Evolutionary conservation across 2,329 filamentous ascomycete species (phyloP).

Genomic region (Clonostachys sp.): DNA sequence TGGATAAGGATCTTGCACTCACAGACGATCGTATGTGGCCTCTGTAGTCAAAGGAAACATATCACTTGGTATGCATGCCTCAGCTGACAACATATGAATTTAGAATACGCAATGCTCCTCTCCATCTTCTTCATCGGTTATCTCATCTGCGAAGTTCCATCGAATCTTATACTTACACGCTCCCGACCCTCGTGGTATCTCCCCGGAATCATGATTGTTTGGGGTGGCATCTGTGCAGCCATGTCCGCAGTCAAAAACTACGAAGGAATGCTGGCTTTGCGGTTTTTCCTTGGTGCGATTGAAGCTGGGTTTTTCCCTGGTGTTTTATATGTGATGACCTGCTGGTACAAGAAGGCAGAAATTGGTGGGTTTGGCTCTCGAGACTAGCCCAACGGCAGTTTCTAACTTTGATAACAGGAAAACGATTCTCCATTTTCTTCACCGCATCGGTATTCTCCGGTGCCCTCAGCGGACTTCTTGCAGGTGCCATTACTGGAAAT

Average conservation of each 20-base stretch:
- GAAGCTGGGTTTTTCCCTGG: slow-evolving; percentile 49
- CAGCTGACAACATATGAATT: neutral
- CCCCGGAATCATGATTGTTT: slow-evolving; percentile 43
- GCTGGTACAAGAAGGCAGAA: slow-evolving; percentile 50
- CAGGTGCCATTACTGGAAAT: slow-evolving; percentile 54
- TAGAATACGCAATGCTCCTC: slow-evolving; percentile 42
- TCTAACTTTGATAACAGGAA: slow-evolving; percentile 20
- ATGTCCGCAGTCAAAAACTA: slow-evolving; percentile 45
- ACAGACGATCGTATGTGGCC: slow-evolving; percentile 21
- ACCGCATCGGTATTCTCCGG: slow-evolving; percentile 54
- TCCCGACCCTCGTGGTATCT: slow-evolving; percentile 43
- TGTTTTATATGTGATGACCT: slow-evolving; percentile 44
- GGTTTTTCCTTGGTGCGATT: slow-evolving; percentile 43
- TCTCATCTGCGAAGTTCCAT: slow-evolving; percentile 47
- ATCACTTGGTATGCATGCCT: neutral
- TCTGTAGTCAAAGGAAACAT: neutral
- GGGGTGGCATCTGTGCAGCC: slow-evolving; percentile 28
- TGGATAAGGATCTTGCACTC: slow-evolving; percentile 38
- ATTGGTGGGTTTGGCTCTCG: slow-evolving; percentile 17
- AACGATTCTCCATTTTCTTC: slow-evolving; percentile 52
- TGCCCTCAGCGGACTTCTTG: slow-evolving; percentile 60
- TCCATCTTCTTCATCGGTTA: slow-evolving; percentile 52
- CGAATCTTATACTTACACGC: slow-evolving; percentile 46
- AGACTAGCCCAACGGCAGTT: too few relatives aligned
- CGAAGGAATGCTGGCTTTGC: slow-evolving; percentile 34